Percentiles rank a stretch among this genome's conserved stretches.
These are phyloP conservation scores for Spergularia azorica DNA, from an alignment of 179 eudicot genomes.

Conservation along the genomic window DNA sequence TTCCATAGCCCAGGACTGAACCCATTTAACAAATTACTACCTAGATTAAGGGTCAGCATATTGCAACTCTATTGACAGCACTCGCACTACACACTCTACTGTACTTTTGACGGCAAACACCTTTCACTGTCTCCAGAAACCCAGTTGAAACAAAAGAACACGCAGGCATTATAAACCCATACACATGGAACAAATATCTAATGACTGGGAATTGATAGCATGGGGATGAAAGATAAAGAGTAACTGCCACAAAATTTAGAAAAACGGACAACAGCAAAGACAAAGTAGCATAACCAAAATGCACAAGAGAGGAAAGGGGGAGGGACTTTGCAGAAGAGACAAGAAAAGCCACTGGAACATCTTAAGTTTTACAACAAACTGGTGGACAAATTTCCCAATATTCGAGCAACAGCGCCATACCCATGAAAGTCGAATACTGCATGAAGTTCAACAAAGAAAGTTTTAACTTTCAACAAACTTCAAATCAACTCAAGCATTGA, in stretches of 20 bases:
- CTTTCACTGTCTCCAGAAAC: neutral
- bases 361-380: constrained; percentile 21
- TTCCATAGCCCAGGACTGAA: neutral
- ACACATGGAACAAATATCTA: no score
- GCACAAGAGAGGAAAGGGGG: neutral
- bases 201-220: neutral
- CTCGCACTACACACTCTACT: neutral
- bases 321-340: neutral
- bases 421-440: constrained; percentile 37
- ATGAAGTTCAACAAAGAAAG: constrained; percentile 39
- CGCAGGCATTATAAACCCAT: neutral
- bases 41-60: no score
- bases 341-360: constrained; percentile 6
- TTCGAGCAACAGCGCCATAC: constrained; percentile 41
- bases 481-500: constrained; percentile 31
- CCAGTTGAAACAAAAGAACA: no score
- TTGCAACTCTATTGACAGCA: no score
- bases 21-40: neutral
- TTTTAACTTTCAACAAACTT: constrained; percentile 29
- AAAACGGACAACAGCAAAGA: neutral
- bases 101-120: neutral
- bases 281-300: constrained; percentile 1
- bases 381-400: constrained; percentile 15
- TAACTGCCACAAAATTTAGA: no score
- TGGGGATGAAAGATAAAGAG: neutral